Base-by-base conservation (phyloP, 495 filamentous ascomycete genomes). In the Hyphodiscus hymeniophilus region DNA sequence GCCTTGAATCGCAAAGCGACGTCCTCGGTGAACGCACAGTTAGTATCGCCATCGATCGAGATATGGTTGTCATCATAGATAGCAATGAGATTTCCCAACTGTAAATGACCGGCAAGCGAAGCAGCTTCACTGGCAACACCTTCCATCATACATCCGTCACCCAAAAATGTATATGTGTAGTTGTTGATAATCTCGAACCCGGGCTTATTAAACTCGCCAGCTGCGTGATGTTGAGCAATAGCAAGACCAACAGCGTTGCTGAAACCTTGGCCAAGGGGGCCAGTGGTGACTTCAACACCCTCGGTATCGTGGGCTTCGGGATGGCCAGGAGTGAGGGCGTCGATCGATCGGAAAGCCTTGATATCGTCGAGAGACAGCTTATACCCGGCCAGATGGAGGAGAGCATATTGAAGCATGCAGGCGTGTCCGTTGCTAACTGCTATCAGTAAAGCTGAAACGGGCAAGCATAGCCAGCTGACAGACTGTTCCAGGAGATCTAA, bases 21-120 rank as follows among this genome's bases (percentile, higher is more conserved):
- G 55, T 99, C 94, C 70, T 99, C 92, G 38, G 92, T 99, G 75
- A 99, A 99, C 43, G 92, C 84, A 59, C 76, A 80, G 72, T 88
- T 88, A 67, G 88, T 99, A 73, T 94, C 82, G 68, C 92, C 92
- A 62, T 99, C 92, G 59, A 71, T 75, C 61, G 88, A 94, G 66
- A 98, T 98, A 63, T 92, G 84, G 76, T 99, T 99, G 75, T 99
- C 92, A 63, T 99, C 92, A 66, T 92, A 99, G 68, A 99, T 76
- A 64, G 77, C 79, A 64, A 99, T 97, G 52, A 99, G 72, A 78
- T 97, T 99, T 52, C 92, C 94, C 31, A 99, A 76, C 75, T 97
- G 88, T 68, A 97, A 73, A 71, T 99, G 92, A 65, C 92, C 92
- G 56, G 92, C 92, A 60, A 83, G 77, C 40, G 88, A 94, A 55